A percentile compares a stretch with the other conserved stretches of the same genome.
These are phyloP conservation scores for Geosiphon pyriformis DNA, from an alignment of 192 early-diverging fungal genomes.

Conservation along the genomic window DNA sequence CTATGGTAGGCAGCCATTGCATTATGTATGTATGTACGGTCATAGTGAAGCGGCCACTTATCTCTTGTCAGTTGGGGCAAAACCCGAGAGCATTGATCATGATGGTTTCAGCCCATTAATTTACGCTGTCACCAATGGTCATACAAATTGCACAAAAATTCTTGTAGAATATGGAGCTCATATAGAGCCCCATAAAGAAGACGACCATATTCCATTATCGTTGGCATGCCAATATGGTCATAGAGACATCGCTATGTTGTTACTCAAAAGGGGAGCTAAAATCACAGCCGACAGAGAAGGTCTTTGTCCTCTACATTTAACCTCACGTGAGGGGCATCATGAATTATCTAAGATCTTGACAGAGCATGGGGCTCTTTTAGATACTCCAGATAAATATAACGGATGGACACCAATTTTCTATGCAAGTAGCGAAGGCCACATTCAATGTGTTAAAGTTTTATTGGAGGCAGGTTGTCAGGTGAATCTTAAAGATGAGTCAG, in stretches of 20 bases:
- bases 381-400: conserved; percentile 83
- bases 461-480: conserved; percentile 71
- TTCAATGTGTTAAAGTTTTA: conserved; percentile 72
- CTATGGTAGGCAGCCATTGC: conserved; percentile 83
- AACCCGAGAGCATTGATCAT: conserved; percentile 64
- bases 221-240: conserved; percentile 92
- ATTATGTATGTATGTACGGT: conserved; percentile 94
- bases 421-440: conserved; percentile 85
- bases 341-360: conserved; percentile 71
- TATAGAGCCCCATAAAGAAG: conserved; percentile 55
- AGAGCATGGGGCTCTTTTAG: conserved; percentile 63
- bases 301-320: conserved; percentile 83
- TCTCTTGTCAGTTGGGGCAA: conserved; percentile 46
- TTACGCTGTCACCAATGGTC: conserved; percentile 81
- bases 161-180: conserved; percentile 62
- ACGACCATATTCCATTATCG: conserved; percentile 68
- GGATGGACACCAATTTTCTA: conserved; percentile 98
- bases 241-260: conserved; percentile 73
- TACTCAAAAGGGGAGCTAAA: conserved; percentile 72
- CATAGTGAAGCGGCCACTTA: conserved; percentile 62
- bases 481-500: conserved; percentile 75
- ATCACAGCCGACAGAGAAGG: conserved; percentile 74
- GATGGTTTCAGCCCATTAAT: conserved; percentile 87
- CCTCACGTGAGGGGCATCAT: conserved; percentile 76
- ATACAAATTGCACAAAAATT: conserved; percentile 66